phyloP scores from a whole-genome alignment of 179 eudicot species.

The Silene coronaria region DNA sequence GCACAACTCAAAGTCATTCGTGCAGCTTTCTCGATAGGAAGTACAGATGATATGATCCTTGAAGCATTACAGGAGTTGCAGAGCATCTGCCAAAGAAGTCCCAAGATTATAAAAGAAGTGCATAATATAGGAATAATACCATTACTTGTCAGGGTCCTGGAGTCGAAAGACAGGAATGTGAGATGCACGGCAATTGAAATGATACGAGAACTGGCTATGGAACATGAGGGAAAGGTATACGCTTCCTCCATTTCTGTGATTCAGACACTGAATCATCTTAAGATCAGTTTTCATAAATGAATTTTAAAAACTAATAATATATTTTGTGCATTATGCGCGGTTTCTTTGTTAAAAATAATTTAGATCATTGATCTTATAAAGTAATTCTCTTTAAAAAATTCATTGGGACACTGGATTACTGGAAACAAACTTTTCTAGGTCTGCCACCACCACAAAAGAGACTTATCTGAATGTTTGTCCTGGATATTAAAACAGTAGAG shows the following conservation, averaged over 20 bases:
- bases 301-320: too few species aligned
- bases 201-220: slow-evolving; percentile 42
- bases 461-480: background rate
- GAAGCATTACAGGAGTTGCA: slow-evolving; percentile 61
- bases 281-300: too few species aligned
- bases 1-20: slow-evolving; percentile 52
- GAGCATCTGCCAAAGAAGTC: slow-evolving; percentile 40
- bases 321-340: too few species aligned
- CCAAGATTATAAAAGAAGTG: slow-evolving; percentile 36
- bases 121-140: slow-evolving; percentile 48
- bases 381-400: too few species aligned
- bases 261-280: background rate
- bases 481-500: background rate
- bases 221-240: slow-evolving; percentile 59
- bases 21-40: slow-evolving; percentile 54
- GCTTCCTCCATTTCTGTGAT: background rate
- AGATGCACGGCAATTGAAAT: slow-evolving; percentile 49
- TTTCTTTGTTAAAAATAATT: too few species aligned
- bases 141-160: slow-evolving; percentile 53
- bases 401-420: too few species aligned
- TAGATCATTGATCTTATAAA: too few species aligned
- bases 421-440: too few species aligned
- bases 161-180: slow-evolving; percentile 45
- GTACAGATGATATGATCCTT: slow-evolving; percentile 44
- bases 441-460: too few species aligned